Conservation (phyloP, 139 green algal species). For the Chlamydomonas incerta region DNA sequence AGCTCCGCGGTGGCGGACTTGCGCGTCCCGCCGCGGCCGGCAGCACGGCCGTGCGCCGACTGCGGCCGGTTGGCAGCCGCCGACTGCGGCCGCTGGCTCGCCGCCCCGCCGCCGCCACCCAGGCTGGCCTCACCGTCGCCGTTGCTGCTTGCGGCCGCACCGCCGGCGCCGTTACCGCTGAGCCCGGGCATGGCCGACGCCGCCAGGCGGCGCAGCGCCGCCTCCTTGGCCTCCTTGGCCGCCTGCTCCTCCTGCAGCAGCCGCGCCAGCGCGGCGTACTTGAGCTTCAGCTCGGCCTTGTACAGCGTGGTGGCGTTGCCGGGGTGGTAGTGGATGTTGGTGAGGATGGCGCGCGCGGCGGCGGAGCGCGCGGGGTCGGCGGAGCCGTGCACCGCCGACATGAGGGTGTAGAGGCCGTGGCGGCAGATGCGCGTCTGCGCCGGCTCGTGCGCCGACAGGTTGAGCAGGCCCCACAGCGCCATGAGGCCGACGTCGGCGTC, state of each 20-base stretch:
- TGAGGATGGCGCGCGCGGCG: constrained; percentile 48
- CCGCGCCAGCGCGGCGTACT: constrained; percentile 47
- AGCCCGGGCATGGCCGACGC: not conserved
- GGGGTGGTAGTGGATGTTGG: constrained; percentile 64
- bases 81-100: not conserved
- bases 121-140: no score
- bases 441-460: constrained; percentile 44
- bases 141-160: not conserved
- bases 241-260: not conserved
- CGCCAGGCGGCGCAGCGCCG: not conserved
- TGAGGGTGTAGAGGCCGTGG: constrained; percentile 62
- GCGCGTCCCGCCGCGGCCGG: not conserved
- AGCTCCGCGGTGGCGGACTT: not conserved
- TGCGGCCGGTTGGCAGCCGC: not conserved
- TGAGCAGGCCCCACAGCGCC: constrained; percentile 57
- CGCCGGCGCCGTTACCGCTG: no score
- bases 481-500: constrained; percentile 52
- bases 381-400: constrained; percentile 46
- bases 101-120: no score
- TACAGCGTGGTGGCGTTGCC: constrained; percentile 59
- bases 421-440: constrained; percentile 54
- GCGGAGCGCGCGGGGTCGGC: constrained; percentile 47
- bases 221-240: constrained; percentile 17
- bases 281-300: constrained; percentile 63
- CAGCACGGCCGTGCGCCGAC: not conserved